Evolutionary conservation across 2,329 filamentous ascomycete genomes (phyloP).

Genomic region (Penicillium olsonii): DNA sequence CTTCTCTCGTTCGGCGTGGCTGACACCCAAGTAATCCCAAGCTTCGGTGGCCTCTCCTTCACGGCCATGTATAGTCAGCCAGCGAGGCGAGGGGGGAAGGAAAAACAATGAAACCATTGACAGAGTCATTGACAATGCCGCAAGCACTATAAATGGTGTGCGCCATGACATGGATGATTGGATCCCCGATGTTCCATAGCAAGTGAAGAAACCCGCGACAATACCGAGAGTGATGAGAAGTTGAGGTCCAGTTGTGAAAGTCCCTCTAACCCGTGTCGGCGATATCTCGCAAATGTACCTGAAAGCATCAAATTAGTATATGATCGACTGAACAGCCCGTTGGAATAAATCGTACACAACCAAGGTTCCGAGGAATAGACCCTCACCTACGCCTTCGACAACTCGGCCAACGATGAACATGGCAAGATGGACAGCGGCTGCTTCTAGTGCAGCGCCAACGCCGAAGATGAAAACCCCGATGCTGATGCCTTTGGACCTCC

Average conservation of each 20-base stretch:
- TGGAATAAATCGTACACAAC: conserved; percentile 39
- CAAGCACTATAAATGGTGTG: conserved; percentile 55
- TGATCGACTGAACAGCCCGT: background rate
- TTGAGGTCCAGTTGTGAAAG: conserved; percentile 55
- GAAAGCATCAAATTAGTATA: background rate
- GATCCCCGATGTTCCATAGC: conserved; percentile 56
- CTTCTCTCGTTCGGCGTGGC: conserved; percentile 50
- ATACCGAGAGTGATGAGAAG: conserved; percentile 54
- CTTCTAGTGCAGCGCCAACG: conserved; percentile 56
- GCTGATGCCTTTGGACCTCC: conserved; percentile 51
- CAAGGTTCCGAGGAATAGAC: conserved; percentile 57
- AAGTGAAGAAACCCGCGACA: conserved; percentile 60
- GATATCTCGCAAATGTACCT: conserved; percentile 62
- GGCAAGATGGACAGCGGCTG: conserved; percentile 47
- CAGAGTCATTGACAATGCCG: conserved; percentile 43
- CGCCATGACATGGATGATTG: conserved; percentile 56
- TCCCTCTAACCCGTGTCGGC: conserved; percentile 52
- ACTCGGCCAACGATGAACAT: conserved; percentile 59
- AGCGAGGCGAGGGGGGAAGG: conserved; percentile 58
- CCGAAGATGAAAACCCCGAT: conserved; percentile 56
- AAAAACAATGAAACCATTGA: conserved; percentile 40
- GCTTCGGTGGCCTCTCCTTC: conserved; percentile 47
- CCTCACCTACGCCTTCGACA: conserved; percentile 60
- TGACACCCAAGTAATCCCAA: conserved; percentile 48
- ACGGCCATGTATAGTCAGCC: conserved; percentile 53